These are phyloP conservation scores for Lyophyllum shimeji DNA, from an alignment of 768 basidiomycete species.

Conservation along the genomic window DNA sequence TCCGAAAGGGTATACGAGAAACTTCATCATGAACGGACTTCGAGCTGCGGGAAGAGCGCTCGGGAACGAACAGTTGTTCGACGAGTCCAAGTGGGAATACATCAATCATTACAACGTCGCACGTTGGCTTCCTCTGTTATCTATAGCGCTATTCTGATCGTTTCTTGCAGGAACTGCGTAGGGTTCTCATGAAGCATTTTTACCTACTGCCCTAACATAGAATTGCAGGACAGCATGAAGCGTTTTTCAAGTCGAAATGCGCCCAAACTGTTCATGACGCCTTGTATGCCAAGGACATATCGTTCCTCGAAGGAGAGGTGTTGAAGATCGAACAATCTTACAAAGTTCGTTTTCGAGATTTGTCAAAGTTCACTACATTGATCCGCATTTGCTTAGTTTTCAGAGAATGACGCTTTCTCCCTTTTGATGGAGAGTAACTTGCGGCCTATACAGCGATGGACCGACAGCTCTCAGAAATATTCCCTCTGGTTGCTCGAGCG, in stretches of 20 bases:
- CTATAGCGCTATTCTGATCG: background rate
- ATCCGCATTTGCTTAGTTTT: constrained; percentile 55
- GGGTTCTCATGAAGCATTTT: background rate
- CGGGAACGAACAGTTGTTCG: constrained; percentile 65
- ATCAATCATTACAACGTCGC: constrained; percentile 52
- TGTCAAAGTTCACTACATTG: background rate
- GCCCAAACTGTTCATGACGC: constrained; percentile 59
- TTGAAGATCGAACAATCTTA: constrained; percentile 85
- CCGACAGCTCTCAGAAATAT: constrained; percentile 66
- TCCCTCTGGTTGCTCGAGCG: constrained; percentile 92
- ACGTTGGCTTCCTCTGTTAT: constrained; percentile 20
- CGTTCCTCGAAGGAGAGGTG: constrained; percentile 70
- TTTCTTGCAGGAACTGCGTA: constrained; percentile 17
- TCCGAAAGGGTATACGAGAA: constrained; percentile 62
- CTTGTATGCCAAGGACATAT: constrained; percentile 37
- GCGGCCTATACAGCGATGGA: constrained; percentile 87
- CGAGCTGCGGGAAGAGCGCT: constrained; percentile 64
- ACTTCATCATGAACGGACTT: constrained; percentile 88
- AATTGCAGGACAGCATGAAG: constrained; percentile 75
- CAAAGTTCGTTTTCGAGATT: constrained; percentile 55
- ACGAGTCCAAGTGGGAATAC: constrained; percentile 75
- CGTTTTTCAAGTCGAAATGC: constrained; percentile 71
- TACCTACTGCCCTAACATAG: constrained; percentile 2
- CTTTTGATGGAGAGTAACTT: constrained; percentile 77
- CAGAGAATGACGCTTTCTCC: constrained; percentile 61